Base-by-base conservation (phyloP, 768 basidiomycete species). In the Pholiota molesta region DNA sequence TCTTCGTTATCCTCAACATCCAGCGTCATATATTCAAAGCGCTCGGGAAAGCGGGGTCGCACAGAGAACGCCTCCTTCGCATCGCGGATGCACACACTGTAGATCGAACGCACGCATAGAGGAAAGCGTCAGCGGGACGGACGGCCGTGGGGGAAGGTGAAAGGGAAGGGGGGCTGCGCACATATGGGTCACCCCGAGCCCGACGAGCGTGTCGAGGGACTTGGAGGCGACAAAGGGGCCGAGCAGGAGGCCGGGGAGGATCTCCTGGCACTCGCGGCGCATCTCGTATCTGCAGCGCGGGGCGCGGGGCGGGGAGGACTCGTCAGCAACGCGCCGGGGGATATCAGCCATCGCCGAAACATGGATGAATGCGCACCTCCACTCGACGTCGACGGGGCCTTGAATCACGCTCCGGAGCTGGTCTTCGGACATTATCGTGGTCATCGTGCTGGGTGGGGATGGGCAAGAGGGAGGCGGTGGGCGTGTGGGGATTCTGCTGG, bases 221-320 rank as follows among this genome's bases (percentile, higher is more conserved):
- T 95, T 96, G 1, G 92, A 94, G 9, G 91, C 92, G 65, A 92
- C 90, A 64, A 95, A 94, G 3, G 95, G 94, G 0, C 95, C 95
- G 6, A 97, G 85, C 28, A 87, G 79, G 39, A 97, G 86, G 17
- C 87, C 86, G 26, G 92, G 90, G 0, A 93, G 79, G 65, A 97
- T 96, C 74, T 95, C 91, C 77, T 97, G 95, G 68, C 93, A 94
- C 69, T 96, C 91, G n/a, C 95, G 81, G 31, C 95, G 83, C 95
- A 97, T 96, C 76, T 97, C 95, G 70, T 97, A 97, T 69, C 91
- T 94, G 49, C 3, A 56, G 31, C 42, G 37, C 11, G 31, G 37
- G 54, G 19, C 57, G 62, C 37, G 45, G 23, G 57, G 29, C n/a
- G 39, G 8, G 31, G 40, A 53, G 19, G 59, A 61, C 28, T 55